A percentile compares a stretch with the other conserved stretches of the same genome.
These are phyloP conservation scores for Pedinophyceae sp. DNA, from an alignment of 139 green algal species.

Conservation along the genomic window DNA sequence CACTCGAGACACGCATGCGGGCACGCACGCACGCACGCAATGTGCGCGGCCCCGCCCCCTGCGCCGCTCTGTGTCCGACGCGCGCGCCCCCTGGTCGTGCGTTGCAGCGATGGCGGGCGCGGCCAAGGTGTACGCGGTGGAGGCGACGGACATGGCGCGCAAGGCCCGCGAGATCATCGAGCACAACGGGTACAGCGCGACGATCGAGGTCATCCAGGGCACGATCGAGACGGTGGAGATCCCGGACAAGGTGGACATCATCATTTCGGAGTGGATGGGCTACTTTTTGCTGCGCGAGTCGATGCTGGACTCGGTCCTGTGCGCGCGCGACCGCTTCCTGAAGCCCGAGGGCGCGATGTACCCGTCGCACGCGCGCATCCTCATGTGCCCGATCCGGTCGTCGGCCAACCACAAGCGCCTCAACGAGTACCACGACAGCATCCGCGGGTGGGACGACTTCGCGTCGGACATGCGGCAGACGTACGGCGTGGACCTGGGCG, in stretches of 20 bases:
- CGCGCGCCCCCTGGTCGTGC: conserved; percentile 26
- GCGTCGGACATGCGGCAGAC: conserved; percentile 56
- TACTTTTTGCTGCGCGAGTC: conserved; percentile 41
- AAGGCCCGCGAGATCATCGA: conserved; percentile 57
- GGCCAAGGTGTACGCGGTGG: conserved; percentile 79
- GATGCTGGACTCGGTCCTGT: conserved; percentile 90
- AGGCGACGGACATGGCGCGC: conserved; percentile 86
- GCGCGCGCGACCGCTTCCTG: conserved; percentile 78
- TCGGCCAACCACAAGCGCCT: conserved; percentile 19
- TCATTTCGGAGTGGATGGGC: conserved; percentile 69
- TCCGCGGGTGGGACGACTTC: conserved; percentile 76
- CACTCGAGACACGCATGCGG: too few relatives aligned
- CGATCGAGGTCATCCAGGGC: conserved; percentile 85
- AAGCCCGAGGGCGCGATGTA: conserved; percentile 81
- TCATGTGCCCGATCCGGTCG: conserved; percentile 58
- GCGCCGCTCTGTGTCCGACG: neutral
- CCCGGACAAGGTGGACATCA: conserved; percentile 96
- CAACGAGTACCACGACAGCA: conserved; percentile 45
- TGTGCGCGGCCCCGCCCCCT: neutral
- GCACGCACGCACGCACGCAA: too few relatives aligned
- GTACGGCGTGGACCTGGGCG: conserved; percentile 53
- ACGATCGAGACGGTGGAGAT: conserved; percentile 82
- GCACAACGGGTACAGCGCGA: conserved; percentile 47
- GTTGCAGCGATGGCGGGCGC: conserved; percentile 39
- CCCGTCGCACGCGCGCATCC: conserved; percentile 80